Percentiles rank a stretch among this genome's conserved stretches.
These are phyloP conservation scores for Pichia sp. DNA, from an alignment of 1,139 yeast genomes.

Conservation along the genomic window DNA sequence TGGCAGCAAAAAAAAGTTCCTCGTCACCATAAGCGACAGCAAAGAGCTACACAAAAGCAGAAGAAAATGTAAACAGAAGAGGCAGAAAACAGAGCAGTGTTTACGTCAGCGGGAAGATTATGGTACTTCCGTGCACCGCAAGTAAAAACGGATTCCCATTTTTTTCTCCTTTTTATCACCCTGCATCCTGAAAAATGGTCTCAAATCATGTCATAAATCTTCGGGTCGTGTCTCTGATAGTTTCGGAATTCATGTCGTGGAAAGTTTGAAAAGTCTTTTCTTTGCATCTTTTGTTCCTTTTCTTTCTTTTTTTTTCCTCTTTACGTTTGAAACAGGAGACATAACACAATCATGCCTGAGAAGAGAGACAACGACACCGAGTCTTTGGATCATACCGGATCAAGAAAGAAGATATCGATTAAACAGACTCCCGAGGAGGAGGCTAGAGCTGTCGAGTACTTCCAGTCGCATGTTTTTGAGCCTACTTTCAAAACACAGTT, in stretches of 20 bases:
- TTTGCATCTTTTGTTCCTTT: background rate
- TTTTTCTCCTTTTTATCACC: no score
- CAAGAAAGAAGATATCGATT: conserved; percentile 25
- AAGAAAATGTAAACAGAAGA: background rate
- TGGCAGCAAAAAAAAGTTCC: background rate
- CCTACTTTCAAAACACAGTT: conserved; percentile 40
- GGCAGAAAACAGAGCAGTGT: background rate
- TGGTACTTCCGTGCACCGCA: background rate
- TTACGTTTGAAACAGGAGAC: background rate
- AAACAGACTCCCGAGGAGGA: conserved; percentile 32
- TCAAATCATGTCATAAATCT: no score
- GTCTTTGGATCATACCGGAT: background rate
- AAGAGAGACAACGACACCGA: conserved; percentile 6
- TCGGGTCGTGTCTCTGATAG: no score
- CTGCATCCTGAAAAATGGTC: no score
- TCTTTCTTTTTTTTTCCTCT: background rate
- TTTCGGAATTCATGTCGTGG: no score
- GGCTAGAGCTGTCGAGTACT: conserved; percentile 39
- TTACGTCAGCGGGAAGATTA: background rate
- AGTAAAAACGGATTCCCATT: background rate
- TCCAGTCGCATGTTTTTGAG: conserved; percentile 55
- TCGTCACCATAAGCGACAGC: background rate
- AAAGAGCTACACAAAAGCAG: background rate
- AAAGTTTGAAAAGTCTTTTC: background rate
- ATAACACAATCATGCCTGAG: conserved; percentile 2